These are phyloP conservation scores for Emiliania huxleyi DNA, from an alignment of 78 protist genomes.

Conservation along the genomic window DNA sequence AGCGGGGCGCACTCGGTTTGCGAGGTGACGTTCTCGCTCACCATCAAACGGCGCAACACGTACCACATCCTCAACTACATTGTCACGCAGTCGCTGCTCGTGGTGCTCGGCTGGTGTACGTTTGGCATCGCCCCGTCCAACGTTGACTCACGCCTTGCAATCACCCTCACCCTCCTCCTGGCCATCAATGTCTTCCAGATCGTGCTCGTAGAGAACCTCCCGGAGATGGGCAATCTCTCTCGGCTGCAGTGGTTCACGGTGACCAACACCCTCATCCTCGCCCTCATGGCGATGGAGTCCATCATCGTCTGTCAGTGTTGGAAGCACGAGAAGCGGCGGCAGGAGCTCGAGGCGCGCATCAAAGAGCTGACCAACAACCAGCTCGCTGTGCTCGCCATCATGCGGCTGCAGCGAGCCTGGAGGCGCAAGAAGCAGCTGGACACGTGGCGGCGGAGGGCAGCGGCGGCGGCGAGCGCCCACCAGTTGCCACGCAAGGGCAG, in stretches of 20 bases:
- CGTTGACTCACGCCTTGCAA: not conserved
- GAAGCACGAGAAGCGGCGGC: not conserved
- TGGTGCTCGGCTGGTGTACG: not conserved
- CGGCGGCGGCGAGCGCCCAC: too few species aligned
- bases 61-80: not conserved
- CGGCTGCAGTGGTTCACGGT: not conserved
- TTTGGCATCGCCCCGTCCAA: not conserved
- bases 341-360: not conserved
- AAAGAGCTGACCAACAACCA: not conserved
- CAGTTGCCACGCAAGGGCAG: too few species aligned
- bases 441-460: too few species aligned
- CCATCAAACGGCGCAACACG: not conserved
- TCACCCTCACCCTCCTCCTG: not conserved
- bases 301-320: not conserved
- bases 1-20: too few species aligned
- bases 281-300: not conserved
- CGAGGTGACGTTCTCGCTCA: not conserved
- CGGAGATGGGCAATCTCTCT: not conserved
- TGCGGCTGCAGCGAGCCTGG: not conserved
- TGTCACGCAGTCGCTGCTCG: not conserved
- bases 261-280: not conserved
- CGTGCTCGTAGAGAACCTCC: not conserved
- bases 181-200: not conserved
- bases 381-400: not conserved
- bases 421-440: not conserved